Evolutionary conservation across 805 yeast genomes (phyloP), one percentile per base, ranked within the genome.

Genomic region (Vanderwaltozyma verrucispora): DNA sequence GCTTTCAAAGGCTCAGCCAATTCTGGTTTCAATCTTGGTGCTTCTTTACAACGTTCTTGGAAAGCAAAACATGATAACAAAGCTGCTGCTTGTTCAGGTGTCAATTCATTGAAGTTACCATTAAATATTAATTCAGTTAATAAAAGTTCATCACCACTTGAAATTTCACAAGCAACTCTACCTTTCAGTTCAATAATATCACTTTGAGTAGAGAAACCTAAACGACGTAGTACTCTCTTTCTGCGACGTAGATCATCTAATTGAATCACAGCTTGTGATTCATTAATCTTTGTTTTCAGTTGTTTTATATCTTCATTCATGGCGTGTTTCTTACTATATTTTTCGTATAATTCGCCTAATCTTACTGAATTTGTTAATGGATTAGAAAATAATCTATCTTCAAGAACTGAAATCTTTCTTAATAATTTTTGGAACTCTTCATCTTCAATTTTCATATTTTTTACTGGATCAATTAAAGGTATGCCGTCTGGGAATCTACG

Each of bases 131-230:
- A 67, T 57, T 92, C 98, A 0, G 99, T 92, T 35, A 92, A 63
- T 44, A 86, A 56, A 38, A 86, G 63, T 61, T 86, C 95, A 48
- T 72, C 76, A 42, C 96, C 96, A 17, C 94, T 81, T 49, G 89
- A 78, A 49, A 89, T 89, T 53, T 89, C 96, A 62, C 97, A 89
- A 1, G 96, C 96, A 39, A 92, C 97, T 57, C 97, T 75, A 39
- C 99, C 99, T 62, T 92, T 92, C 51, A 92, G 70, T 59, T 92
- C 96, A 45, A 92, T 94, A 43, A 92, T 80, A 60, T 92, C 98
- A 45, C 75, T 72, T 37, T 77, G 78, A 2, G 94, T 80, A 29
- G 88, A 80, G 64, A 92, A 92, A 0, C 92, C 96, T 28, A 92
- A 71, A 54, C 96, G 76, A 59, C 97, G 77, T 49, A 92, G 67